A percentile compares a stretch with the other conserved stretches of the same genome.
phyloP scores from a whole-genome alignment of 2,329 filamentous ascomycete genomes.

The Paecilomyces sp. region DNA sequence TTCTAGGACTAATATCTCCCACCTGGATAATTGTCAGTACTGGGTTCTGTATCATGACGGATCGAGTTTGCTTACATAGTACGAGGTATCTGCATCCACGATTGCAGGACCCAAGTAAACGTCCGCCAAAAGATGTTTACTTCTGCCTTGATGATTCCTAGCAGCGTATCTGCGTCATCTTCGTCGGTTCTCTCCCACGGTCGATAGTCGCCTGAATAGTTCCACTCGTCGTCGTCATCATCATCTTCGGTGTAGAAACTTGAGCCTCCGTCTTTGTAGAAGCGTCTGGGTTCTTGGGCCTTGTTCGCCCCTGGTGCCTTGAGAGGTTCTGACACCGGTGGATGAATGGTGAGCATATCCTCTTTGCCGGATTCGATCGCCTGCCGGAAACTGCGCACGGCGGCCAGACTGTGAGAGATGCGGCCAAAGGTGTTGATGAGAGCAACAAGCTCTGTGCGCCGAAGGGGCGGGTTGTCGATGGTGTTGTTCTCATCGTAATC shows the following conservation, averaged over 20 bases:
- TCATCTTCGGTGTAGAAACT: constrained; percentile 33
- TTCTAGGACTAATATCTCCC: constrained; percentile 49
- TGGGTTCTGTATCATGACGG: not conserved
- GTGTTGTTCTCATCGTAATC: constrained; percentile 70
- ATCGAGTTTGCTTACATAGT: constrained; percentile 54
- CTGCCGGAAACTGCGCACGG: constrained; percentile 64
- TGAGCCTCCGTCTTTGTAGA: constrained; percentile 26
- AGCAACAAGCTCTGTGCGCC: constrained; percentile 87
- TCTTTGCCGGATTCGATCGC: constrained; percentile 33
- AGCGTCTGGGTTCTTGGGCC: constrained; percentile 6
- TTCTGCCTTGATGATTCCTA: constrained; percentile 59
- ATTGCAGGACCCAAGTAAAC: constrained; percentile 58
- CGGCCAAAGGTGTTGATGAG: constrained; percentile 90
- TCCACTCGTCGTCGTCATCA: constrained; percentile 30
- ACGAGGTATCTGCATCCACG: constrained; percentile 63
- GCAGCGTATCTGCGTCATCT: constrained; percentile 37
- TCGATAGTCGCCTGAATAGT: constrained; percentile 29
- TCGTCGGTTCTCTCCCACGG: constrained; percentile 23
- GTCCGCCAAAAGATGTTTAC: constrained; percentile 55
- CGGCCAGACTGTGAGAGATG: constrained; percentile 71
- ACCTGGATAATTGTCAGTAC: constrained; percentile 25
- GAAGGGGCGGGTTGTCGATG: constrained; percentile 61
- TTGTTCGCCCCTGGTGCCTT: constrained; percentile 10
- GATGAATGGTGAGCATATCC: constrained; percentile 20
- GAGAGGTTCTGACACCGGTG: constrained; percentile 17